Evolutionary conservation across 768 basidiomycete species (phyloP).

Genomic region (Boletellus ananas): DNA sequence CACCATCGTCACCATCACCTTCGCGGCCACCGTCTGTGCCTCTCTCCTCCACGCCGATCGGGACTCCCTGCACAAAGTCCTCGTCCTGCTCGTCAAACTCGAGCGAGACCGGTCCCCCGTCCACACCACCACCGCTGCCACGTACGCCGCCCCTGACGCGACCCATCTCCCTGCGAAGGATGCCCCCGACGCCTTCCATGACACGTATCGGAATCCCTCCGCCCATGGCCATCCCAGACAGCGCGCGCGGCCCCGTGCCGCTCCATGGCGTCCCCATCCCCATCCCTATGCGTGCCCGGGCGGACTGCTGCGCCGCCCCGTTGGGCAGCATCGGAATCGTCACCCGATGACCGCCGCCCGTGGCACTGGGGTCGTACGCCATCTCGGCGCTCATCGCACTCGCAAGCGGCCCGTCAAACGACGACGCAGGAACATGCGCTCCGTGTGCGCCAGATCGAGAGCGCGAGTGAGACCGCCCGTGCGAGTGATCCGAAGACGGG

Average conservation of each 20-base stretch:
- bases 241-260: constrained; percentile 11
- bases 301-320: constrained; percentile 37
- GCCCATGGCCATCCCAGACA: constrained; percentile 17
- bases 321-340: constrained; percentile 79
- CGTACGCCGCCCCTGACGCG: constrained; percentile 8
- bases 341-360: constrained; percentile 30
- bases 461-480: constrained; percentile 7
- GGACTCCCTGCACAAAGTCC: constrained; percentile 39
- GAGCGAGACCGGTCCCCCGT: constrained; percentile 32
- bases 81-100: constrained; percentile 71
- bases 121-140: background rate
- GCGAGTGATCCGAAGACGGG: background rate
- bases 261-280: constrained; percentile 12
- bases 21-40: background rate
- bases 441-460: constrained; percentile 36
- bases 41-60: background rate
- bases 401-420: constrained; percentile 71
- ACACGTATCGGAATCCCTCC: constrained; percentile 49
- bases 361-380: constrained; percentile 39
- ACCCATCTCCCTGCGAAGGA: constrained; percentile 49
- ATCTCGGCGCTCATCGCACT: constrained; percentile 67
- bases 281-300: background rate
- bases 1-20: too few relatives aligned
- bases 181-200: constrained; percentile 58
- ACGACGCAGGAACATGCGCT: constrained; percentile 36